Base-by-base conservation (phyloP, 495 filamentous ascomycete genomes). In the Halenospora varia region DNA sequence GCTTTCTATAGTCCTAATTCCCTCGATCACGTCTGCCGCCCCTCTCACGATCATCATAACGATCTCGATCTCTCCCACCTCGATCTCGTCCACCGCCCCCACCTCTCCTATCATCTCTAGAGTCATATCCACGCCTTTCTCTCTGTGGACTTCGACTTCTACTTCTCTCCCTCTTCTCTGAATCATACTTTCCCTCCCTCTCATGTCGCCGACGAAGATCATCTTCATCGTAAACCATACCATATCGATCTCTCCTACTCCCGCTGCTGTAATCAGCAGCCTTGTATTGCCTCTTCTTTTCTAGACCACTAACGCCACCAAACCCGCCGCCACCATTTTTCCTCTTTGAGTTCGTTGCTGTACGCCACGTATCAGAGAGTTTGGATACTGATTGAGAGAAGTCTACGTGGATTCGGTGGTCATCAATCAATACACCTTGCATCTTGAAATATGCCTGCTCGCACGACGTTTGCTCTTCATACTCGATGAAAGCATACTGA, bases 391-490 rank as follows among this genome's bases (percentile, higher is more conserved):
- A 96, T 71, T 98, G 94, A 25, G 92, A 96, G 74, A 98, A 98
- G 69, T 98, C 94, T 49, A 98, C 95, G 70, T 97, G 94, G 55
- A 98, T 97, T 35, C 94, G 88, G 57, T 96, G 92, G 66, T 98
- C 94, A 62, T 98, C 94, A 66, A 97, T 97, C 56, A 98, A 73
- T 6, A 97, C 92, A 3, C 85, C 87, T 68, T 97, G 89, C 94
- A 97, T 98, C 73, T 98, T 98, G 74, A 92, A 92, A 66, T 97
- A 98, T 13, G 94, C 94, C 51, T 92, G 88, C 73, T 97, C 94
- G 70, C 93, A 97, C 57, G 89, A 87, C 62, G 88, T 83, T 68
- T 96, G 90, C 17, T 96, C 84, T 54, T 92, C 90, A 64, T 95
- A 98, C 71, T 98, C 94, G 66, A 98, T 93, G 61, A 98, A 98